Evolutionary conservation across 176 grass and related monocot species (phyloP).

Genomic region (Juncus inflexus): DNA sequence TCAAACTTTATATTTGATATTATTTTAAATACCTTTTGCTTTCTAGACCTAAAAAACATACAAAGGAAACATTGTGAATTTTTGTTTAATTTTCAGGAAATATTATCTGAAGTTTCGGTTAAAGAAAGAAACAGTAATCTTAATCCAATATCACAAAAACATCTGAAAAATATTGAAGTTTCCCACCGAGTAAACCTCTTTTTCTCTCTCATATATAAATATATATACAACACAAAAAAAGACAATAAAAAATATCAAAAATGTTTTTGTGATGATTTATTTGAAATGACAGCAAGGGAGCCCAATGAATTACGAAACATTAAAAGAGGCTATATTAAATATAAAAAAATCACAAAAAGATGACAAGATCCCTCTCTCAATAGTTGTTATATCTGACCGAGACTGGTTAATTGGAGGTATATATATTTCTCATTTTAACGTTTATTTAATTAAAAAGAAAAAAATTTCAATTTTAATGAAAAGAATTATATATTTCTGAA

Average conservation of each 20-base stretch:
- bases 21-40: neutral
- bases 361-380: constrained; percentile 52
- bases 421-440: neutral
- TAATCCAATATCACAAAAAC: constrained; percentile 54
- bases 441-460: neutral
- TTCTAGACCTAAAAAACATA: constrained; percentile 21
- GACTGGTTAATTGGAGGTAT: constrained; percentile 85
- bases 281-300: constrained; percentile 58
- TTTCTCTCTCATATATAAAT: neutral
- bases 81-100: constrained; percentile 58
- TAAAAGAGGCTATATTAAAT: constrained; percentile 76
- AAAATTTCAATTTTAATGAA: constrained; percentile 8
- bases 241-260: constrained; percentile 30
- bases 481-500: constrained; percentile 28
- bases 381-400: constrained; percentile 83
- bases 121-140: constrained; percentile 61
- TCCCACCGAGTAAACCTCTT: constrained; percentile 43
- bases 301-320: constrained; percentile 79
- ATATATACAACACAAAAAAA: constrained; percentile 12
- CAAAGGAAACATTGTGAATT: constrained; percentile 7
- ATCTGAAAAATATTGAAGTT: constrained; percentile 90
- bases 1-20: constrained; percentile 11
- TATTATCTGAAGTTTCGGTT: constrained; percentile 85
- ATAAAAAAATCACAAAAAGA: constrained; percentile 42
- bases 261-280: neutral